phyloP scores from a whole-genome alignment of 129 eudicot species.

The Tanacetum coccineum region DNA sequence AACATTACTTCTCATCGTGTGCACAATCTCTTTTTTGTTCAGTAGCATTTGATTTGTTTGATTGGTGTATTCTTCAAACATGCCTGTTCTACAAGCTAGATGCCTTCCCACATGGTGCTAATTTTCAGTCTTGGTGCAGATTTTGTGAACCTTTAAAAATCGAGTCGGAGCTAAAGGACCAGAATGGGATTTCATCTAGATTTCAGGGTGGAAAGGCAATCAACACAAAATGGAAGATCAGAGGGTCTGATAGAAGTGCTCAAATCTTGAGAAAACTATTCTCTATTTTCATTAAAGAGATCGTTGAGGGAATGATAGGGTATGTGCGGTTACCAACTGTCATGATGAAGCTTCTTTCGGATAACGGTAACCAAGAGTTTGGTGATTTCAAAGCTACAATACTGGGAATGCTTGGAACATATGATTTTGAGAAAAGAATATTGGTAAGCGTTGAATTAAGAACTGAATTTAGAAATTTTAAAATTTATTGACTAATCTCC shows the following conservation, averaged over 20 bases:
- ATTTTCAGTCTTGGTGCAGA: slow-evolving; percentile 40
- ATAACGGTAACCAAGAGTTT: slow-evolving; percentile 84
- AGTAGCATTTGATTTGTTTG: no score
- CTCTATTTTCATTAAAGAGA: slow-evolving; percentile 77
- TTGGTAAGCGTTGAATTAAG: slow-evolving; percentile 43
- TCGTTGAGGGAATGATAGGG: slow-evolving; percentile 97
- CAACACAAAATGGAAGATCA: slow-evolving; percentile 56
- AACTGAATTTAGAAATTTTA: background rate
- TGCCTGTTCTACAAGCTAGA: background rate
- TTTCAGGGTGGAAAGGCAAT: slow-evolving; percentile 22
- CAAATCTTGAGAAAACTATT: slow-evolving; percentile 56
- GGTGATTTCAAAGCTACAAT: slow-evolving; percentile 92
- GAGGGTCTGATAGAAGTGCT: slow-evolving; percentile 51
- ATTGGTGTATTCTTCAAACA: background rate
- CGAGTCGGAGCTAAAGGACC: slow-evolving; percentile 29
- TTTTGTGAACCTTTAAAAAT: slow-evolving; percentile 75
- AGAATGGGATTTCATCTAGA: slow-evolving; percentile 11
- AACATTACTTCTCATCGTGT: no score
- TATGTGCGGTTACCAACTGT: slow-evolving; percentile 73
- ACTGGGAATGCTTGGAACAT: slow-evolving; percentile 96
- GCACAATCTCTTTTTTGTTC: no score
- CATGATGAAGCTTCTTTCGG: slow-evolving; percentile 90
- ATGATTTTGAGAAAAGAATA: slow-evolving; percentile 84
- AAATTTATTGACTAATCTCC: slow-evolving; percentile 15
- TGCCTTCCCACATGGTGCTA: slow-evolving; percentile 1